Conservation (phyloP, 495 filamentous ascomycete genomes). For the Copromyces sp. region DNA sequence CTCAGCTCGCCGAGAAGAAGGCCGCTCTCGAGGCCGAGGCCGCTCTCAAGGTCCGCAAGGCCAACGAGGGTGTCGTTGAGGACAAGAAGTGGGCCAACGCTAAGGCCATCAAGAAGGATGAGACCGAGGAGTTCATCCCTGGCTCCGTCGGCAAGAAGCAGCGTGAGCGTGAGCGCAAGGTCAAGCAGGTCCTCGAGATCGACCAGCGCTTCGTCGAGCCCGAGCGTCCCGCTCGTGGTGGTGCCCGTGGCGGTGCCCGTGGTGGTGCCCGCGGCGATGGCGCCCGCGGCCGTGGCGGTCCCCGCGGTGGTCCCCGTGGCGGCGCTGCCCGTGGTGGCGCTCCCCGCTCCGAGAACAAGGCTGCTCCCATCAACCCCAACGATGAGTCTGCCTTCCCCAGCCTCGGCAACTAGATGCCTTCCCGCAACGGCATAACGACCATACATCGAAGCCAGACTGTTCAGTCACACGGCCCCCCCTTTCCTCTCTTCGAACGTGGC, state of each 20-base stretch:
- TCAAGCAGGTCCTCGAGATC: slow-evolving; percentile 80
- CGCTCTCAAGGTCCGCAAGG: slow-evolving; percentile 60
- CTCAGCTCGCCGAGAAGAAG: slow-evolving; percentile 76
- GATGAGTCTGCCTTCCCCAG: slow-evolving; percentile 66
- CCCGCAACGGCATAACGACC: neutral
- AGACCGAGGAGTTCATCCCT: slow-evolving; percentile 67
- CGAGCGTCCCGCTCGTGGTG: slow-evolving; percentile 42
- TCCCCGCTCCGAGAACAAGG: slow-evolving; percentile 24
- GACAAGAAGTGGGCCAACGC: slow-evolving; percentile 89
- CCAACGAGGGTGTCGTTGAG: slow-evolving; percentile 77
- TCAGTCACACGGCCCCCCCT: neutral
- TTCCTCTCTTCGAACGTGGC: neutral
- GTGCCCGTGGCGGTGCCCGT: slow-evolving; percentile 41
- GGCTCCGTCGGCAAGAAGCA: slow-evolving; percentile 68
- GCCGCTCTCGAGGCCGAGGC: slow-evolving; percentile 51
- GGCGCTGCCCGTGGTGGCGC: slow-evolving; percentile 28
- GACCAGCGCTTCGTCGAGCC: slow-evolving; percentile 70
- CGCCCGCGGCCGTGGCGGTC: slow-evolving; percentile 37
- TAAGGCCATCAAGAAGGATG: slow-evolving; percentile 64
- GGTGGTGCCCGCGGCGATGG: slow-evolving; percentile 39
- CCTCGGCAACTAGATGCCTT: slow-evolving; percentile 42
- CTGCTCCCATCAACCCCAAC: slow-evolving; percentile 45
- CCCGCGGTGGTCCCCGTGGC: slow-evolving; percentile 38
- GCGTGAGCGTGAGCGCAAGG: slow-evolving; percentile 84
- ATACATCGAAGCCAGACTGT: neutral